A percentile compares a stretch with the other conserved stretches of the same genome.
phyloP scores from a whole-genome alignment of 2,329 filamentous ascomycete genomes.

The Dothideomycetes sp. region DNA sequence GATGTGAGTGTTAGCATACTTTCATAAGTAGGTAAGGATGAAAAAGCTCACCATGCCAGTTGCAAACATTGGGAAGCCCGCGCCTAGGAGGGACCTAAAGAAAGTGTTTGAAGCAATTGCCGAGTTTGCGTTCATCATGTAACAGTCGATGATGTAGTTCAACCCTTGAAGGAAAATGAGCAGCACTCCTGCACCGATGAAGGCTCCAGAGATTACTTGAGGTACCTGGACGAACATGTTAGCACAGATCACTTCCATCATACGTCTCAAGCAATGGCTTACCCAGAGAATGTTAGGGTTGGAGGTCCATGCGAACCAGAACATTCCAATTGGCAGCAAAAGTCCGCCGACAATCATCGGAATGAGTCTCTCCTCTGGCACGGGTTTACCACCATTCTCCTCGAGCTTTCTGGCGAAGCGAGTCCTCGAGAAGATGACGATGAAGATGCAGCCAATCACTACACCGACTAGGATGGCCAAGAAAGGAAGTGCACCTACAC shows the following conservation, averaged over 20 bases:
- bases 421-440: slow-evolving; percentile 18
- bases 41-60: slow-evolving; percentile 22
- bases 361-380: slow-evolving; percentile 28
- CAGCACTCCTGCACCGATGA: slow-evolving; percentile 32
- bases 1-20: neutral
- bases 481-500: slow-evolving; percentile 25
- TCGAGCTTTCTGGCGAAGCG: slow-evolving; percentile 78
- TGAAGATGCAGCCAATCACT: slow-evolving; percentile 28
- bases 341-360: slow-evolving; percentile 29
- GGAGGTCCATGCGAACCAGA: slow-evolving; percentile 34
- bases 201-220: slow-evolving; percentile 31
- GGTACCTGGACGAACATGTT: slow-evolving; percentile 34
- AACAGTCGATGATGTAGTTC: slow-evolving; percentile 39
- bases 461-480: slow-evolving; percentile 29
- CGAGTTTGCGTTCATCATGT: slow-evolving; percentile 26
- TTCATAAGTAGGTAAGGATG: neutral
- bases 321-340: slow-evolving; percentile 30
- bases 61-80: slow-evolving; percentile 24
- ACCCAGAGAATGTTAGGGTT: slow-evolving; percentile 27
- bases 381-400: slow-evolving; percentile 28
- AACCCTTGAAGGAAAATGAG: slow-evolving; percentile 28
- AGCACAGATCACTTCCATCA: no score
- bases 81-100: slow-evolving; percentile 22
- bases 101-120: slow-evolving; percentile 27
- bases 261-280: no score